A percentile compares a stretch with the other conserved stretches of the same genome.
These are phyloP conservation scores for Insectozyma bohioensis DNA, from an alignment of 1,139 yeast genomes.

Conservation along the genomic window DNA sequence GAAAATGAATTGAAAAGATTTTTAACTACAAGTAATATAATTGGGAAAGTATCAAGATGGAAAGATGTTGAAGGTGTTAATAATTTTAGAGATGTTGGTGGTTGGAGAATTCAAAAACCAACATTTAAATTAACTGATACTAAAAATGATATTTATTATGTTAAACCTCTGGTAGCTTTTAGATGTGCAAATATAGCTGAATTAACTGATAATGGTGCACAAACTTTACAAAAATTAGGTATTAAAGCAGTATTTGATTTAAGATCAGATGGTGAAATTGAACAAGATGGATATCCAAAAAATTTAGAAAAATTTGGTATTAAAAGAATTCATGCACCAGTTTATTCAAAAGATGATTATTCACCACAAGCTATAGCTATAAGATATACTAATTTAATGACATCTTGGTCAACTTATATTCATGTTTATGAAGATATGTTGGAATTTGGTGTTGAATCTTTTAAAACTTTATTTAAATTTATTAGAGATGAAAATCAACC, in stretches of 20 bases:
- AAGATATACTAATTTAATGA: constrained; percentile 55
- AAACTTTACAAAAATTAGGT: constrained; percentile 42
- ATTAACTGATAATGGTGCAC: constrained; percentile 48
- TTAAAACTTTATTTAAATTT: constrained; percentile 48
- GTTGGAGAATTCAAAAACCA: constrained; percentile 52
- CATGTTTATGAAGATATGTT: constrained; percentile 64
- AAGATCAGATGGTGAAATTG: constrained; percentile 61
- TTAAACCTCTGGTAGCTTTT: constrained; percentile 56
- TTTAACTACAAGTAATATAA: constrained; percentile 30
- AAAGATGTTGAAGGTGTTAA: constrained; percentile 63
- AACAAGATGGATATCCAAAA: constrained; percentile 47
- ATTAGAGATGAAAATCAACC: constrained; percentile 52
- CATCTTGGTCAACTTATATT: constrained; percentile 65
- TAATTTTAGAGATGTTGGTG: constrained; percentile 82
- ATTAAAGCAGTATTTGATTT: constrained; percentile 66
- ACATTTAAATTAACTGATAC: constrained; percentile 18
- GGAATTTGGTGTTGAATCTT: constrained; percentile 45
- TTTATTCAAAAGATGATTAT: constrained; percentile 54
- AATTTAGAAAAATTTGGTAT: constrained; percentile 41
- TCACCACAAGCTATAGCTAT: constrained; percentile 67
- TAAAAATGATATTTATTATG: constrained; percentile 28
- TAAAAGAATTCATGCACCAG: constrained; percentile 59
- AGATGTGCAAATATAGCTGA: constrained; percentile 63
- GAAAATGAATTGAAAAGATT: constrained; percentile 55
- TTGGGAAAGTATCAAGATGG: constrained; percentile 54